A percentile compares a stretch with the other conserved stretches of the same genome.
Evolutionary conservation across 768 basidiomycete species (phyloP).

Genomic region (Nidularia sp.): DNA sequence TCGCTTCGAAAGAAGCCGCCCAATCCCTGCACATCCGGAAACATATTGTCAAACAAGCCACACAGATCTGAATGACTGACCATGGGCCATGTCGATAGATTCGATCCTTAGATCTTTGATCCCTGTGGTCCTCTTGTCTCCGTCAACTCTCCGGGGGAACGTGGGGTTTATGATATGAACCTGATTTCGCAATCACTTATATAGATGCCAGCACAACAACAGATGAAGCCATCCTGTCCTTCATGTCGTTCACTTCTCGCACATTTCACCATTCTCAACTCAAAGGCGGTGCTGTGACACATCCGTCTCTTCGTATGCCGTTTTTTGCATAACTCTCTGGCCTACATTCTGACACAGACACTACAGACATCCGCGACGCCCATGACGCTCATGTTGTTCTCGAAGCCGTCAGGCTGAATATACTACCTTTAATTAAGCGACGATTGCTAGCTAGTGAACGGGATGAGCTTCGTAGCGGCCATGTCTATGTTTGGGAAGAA

Average conservation of each 20-base stretch:
- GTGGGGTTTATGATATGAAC: constrained; percentile 5
- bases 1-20: not conserved
- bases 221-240: constrained; percentile 7
- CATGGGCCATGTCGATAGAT: not conserved
- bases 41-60: not conserved
- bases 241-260: constrained; percentile 14
- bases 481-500: constrained; percentile 86
- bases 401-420: constrained; percentile 69
- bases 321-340: not conserved
- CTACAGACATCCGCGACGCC: constrained; percentile 71
- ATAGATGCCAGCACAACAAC: constrained; percentile 4
- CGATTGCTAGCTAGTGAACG: constrained; percentile 68
- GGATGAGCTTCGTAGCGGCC: constrained; percentile 65
- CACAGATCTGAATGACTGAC: not conserved
- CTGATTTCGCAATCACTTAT: constrained; percentile 20
- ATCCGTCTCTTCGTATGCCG: constrained; percentile 43
- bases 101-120: not conserved
- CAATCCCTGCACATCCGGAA: not conserved
- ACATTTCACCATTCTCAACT: constrained; percentile 8
- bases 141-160: constrained; percentile 40
- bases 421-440: constrained; percentile 68
- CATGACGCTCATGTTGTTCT: constrained; percentile 73
- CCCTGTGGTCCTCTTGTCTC: constrained; percentile 13
- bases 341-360: not conserved
- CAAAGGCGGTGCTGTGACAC: constrained; percentile 33